Conservation (phyloP, 2,329 filamentous ascomycete genomes). For the Paracoccidioides lutzii region DNA sequence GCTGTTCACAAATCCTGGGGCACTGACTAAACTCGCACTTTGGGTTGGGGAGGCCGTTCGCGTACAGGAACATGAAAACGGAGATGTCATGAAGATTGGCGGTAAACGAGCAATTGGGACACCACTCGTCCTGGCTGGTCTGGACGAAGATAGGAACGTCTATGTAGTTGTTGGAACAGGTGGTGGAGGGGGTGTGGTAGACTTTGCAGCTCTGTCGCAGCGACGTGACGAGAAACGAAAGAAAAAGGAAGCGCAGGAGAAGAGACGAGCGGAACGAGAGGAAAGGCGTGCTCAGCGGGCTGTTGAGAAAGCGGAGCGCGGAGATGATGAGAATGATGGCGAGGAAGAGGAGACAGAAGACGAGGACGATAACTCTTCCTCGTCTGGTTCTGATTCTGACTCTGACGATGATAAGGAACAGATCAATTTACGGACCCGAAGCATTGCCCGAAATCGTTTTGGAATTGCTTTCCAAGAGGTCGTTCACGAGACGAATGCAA, state of each 20-base stretch:
- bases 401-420: slow-evolving; percentile 44
- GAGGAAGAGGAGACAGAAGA: slow-evolving; percentile 52
- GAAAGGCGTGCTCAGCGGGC: slow-evolving; percentile 50
- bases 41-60: slow-evolving; percentile 90
- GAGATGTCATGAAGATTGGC: slow-evolving; percentile 46
- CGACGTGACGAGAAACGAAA: slow-evolving; percentile 51
- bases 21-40: slow-evolving; percentile 80
- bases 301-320: slow-evolving; percentile 38
- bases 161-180: slow-evolving; percentile 91
- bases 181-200: slow-evolving; percentile 63
- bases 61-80: slow-evolving; percentile 75
- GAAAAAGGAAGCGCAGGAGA: slow-evolving; percentile 51
- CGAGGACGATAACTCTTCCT: slow-evolving; percentile 44
- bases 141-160: slow-evolving; percentile 75
- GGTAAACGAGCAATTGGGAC: slow-evolving; percentile 43
- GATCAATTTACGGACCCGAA: slow-evolving; percentile 43
- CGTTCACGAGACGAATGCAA: slow-evolving; percentile 74
- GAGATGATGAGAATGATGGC: slow-evolving; percentile 43
- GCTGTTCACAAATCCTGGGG: slow-evolving; percentile 87
- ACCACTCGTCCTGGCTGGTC: slow-evolving; percentile 76
- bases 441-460: slow-evolving; percentile 75
- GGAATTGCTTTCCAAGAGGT: slow-evolving; percentile 94
- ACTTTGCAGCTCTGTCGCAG: slow-evolving; percentile 53
- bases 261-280: slow-evolving; percentile 48
- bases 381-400: slow-evolving; percentile 33